Evolutionary conservation across 306 rosid species (phyloP).

Genomic region (Dicorynia guianensis): DNA sequence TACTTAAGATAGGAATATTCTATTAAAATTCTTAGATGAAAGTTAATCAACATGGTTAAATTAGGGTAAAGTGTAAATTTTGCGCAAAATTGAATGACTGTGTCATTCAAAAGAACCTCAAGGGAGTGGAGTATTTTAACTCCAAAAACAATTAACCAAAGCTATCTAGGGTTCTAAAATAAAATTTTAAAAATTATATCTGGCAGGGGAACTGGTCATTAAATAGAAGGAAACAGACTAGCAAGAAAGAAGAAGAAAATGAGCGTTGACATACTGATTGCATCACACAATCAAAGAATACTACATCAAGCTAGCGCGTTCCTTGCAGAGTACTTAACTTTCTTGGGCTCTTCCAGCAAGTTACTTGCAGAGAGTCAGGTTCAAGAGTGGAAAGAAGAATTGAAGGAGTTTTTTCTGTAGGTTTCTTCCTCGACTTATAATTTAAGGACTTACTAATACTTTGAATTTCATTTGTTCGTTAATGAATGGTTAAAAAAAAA

Average conservation of each 20-base stretch:
- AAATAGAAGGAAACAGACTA: not conserved
- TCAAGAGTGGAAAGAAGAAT: not conserved
- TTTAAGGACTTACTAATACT: conserved; percentile 5
- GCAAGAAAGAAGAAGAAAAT: too few species aligned
- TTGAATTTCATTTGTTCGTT: conserved; percentile 12
- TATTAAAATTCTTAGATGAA: too few species aligned
- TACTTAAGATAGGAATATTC: too few species aligned
- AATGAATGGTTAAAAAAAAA: not conserved
- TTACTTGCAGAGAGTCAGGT: not conserved
- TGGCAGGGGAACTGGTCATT: not conserved
- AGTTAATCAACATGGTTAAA: too few species aligned
- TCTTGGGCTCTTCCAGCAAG: not conserved
- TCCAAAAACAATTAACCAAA: conserved; percentile 14
- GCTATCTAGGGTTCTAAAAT: not conserved
- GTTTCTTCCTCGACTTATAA: not conserved
- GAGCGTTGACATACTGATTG: not conserved
- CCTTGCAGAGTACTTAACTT: not conserved
- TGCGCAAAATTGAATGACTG: too few species aligned
- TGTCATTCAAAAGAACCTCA: too few species aligned
- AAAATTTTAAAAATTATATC: not conserved
- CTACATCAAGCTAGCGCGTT: not conserved
- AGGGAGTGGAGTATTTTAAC: too few species aligned
- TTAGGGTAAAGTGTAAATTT: too few species aligned
- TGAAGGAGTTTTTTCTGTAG: not conserved
- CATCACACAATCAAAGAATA: not conserved